phyloP scores from a whole-genome alignment of 192 early-diverging fungal species.

The Linderina pennispora region DNA sequence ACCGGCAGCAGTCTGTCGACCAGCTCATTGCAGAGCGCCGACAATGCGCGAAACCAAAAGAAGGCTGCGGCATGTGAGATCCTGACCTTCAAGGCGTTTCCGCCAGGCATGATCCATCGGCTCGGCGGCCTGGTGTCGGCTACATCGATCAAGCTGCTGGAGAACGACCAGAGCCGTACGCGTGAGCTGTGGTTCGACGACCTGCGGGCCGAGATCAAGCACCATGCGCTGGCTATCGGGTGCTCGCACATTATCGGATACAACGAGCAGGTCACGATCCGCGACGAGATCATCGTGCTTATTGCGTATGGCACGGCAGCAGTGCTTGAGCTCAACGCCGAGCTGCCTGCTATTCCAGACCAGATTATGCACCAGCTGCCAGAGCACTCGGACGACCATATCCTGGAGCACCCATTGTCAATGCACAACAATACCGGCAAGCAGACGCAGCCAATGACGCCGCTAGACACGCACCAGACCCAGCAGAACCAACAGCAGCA shows the following conservation, averaged over 20 bases:
- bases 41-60: conserved; percentile 13
- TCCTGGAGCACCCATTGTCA: conserved; percentile 23
- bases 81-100: conserved; percentile 50
- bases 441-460: background rate
- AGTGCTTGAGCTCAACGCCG: conserved; percentile 45
- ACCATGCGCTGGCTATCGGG: conserved; percentile 60
- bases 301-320: conserved; percentile 73
- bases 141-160: conserved; percentile 57
- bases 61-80: conserved; percentile 17
- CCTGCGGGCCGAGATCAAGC: conserved; percentile 72
- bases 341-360: too few species aligned
- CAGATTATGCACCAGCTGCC: background rate
- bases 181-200: conserved; percentile 66
- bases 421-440: too few species aligned
- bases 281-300: conserved; percentile 59
- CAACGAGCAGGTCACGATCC: conserved; percentile 56
- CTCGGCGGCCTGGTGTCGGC: conserved; percentile 60
- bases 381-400: conserved; percentile 24
- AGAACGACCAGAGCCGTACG: conserved; percentile 18
- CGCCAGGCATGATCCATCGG: conserved; percentile 40
- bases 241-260: conserved; percentile 73
- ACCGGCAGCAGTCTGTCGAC: conserved; percentile 13
- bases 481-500: background rate
- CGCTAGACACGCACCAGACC: background rate
- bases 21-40: conserved; percentile 14